A percentile compares a stretch with the other conserved stretches of the same genome.
Evolutionary conservation across 192 early-diverging fungal genomes (phyloP).

Genomic region (Jimgerdemannia lactiflua): DNA sequence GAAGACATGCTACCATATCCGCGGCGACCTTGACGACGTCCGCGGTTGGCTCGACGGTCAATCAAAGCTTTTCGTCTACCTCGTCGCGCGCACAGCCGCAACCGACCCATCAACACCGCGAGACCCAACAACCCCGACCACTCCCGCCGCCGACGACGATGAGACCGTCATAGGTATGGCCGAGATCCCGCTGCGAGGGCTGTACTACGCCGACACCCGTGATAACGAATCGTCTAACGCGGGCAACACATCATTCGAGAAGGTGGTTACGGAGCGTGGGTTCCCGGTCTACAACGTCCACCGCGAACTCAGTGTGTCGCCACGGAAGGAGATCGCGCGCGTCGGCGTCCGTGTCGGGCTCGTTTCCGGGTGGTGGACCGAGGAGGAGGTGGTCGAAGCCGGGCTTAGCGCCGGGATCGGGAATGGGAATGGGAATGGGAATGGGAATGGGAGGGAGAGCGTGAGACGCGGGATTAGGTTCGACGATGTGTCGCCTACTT

Average conservation of each 20-base stretch:
- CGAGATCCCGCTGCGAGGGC: conserved; percentile 1
- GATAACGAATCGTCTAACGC: no score
- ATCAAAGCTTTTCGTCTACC: background rate
- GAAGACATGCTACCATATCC: conserved; percentile 21
- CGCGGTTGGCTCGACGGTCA: conserved; percentile 23
- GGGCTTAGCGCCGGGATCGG: no score
- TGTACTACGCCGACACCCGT: background rate
- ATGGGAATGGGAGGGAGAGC: no score
- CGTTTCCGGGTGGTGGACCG: conserved; percentile 25
- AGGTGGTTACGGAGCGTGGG: no score
- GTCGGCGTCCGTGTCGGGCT: conserved; percentile 23
- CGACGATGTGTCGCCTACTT: no score
- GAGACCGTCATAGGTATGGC: conserved; percentile 5
- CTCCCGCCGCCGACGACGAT: no score
- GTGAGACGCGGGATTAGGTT: no score
- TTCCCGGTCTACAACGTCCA: conserved; percentile 19
- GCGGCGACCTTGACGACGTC: conserved; percentile 21
- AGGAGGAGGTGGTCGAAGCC: conserved; percentile 10
- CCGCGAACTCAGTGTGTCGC: conserved; percentile 5
- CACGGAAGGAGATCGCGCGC: conserved; percentile 19
- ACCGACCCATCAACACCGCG: no score
- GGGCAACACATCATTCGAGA: no score
- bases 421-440: no score
- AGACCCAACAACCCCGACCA: no score
- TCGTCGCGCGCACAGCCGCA: no score